phyloP scores from a whole-genome alignment of 75 land plant species.

The Pseudotsuga menziesii region DNA sequence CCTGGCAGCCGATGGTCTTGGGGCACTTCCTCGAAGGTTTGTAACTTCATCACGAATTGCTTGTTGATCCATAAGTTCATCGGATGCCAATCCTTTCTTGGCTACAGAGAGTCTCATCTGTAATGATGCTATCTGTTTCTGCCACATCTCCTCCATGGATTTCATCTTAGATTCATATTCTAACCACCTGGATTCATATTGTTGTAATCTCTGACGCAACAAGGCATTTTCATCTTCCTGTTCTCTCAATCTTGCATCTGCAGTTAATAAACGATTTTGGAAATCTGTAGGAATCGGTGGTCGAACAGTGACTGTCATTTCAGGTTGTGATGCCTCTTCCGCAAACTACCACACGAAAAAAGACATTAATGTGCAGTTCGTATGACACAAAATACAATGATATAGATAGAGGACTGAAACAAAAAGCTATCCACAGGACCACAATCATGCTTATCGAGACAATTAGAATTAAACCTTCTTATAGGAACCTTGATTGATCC shows the following conservation, averaged over 20 bases:
- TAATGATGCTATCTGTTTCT: constrained; percentile 74
- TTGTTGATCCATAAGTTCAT: constrained; percentile 28
- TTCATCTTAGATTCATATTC: constrained; percentile 76
- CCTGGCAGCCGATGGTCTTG: constrained; percentile 6
- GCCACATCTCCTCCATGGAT: constrained; percentile 95
- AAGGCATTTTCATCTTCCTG: constrained; percentile 78
- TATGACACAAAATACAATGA: not conserved
- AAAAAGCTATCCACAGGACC: not conserved
- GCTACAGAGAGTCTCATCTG: constrained; percentile 70
- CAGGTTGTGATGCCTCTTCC: constrained; percentile 3
- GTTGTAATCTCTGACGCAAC: constrained; percentile 63
- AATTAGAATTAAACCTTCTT: not conserved
- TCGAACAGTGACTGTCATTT: constrained; percentile 32
- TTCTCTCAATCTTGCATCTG: constrained; percentile 58
- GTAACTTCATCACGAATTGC: constrained; percentile 11
- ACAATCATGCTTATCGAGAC: not conserved
- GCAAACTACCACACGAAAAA: constrained; percentile 2
- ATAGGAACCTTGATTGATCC: not conserved
- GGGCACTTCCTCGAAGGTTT: constrained; percentile 6
- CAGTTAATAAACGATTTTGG: constrained; percentile 61
- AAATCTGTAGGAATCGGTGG: constrained; percentile 55
- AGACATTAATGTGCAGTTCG: not conserved
- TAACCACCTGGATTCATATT: constrained; percentile 71
- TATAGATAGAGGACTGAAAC: not conserved
- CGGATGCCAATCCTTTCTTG: constrained; percentile 56